Percentiles rank a stretch among this genome's conserved stretches.
Evolutionary conservation across 371 early-diverging fungal species (phyloP).

Genomic region (Gilbertella persicaria): DNA sequence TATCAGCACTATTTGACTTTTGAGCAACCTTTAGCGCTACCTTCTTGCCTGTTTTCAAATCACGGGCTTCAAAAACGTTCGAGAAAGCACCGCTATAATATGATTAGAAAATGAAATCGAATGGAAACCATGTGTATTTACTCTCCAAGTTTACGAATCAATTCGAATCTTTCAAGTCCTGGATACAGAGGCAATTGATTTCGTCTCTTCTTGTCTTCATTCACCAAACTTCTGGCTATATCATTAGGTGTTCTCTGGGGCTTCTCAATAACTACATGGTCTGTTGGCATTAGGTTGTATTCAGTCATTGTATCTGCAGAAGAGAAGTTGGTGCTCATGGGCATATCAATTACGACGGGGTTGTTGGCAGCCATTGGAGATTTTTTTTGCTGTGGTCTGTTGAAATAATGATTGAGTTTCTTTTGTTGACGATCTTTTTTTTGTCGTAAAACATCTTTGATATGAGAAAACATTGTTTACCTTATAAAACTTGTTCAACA

Average conservation of each 20-base stretch:
- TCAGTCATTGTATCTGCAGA: neutral
- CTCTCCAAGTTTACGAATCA: conserved; percentile 64
- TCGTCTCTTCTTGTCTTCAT: conserved; percentile 18
- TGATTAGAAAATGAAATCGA: neutral
- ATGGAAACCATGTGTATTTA: conserved; percentile 26
- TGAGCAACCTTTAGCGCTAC: conserved; percentile 81
- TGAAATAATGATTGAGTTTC: conserved; percentile 5
- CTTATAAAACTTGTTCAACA: neutral
- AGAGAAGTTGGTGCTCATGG: neutral
- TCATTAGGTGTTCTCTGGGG: conserved; percentile 2
- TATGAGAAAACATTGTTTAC: conserved; percentile 18
- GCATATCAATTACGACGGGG: neutral
- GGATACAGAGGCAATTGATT: conserved; percentile 45
- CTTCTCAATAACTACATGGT: conserved; percentile 2
- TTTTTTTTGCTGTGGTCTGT: conserved; percentile 1
- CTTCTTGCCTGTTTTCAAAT: conserved; percentile 49
- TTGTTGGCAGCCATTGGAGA: neutral
- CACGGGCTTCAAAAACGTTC: conserved; percentile 72
- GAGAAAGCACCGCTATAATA: conserved; percentile 77
- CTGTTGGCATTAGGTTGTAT: conserved; percentile 1
- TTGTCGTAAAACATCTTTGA: conserved; percentile 26
- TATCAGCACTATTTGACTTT: conserved; percentile 49
- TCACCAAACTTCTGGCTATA: conserved; percentile 10
- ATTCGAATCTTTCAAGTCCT: conserved; percentile 48
- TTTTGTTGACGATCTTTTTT: conserved; percentile 14